Base-by-base conservation (phyloP, 345 rosid species). In the Acer campestre region DNA sequence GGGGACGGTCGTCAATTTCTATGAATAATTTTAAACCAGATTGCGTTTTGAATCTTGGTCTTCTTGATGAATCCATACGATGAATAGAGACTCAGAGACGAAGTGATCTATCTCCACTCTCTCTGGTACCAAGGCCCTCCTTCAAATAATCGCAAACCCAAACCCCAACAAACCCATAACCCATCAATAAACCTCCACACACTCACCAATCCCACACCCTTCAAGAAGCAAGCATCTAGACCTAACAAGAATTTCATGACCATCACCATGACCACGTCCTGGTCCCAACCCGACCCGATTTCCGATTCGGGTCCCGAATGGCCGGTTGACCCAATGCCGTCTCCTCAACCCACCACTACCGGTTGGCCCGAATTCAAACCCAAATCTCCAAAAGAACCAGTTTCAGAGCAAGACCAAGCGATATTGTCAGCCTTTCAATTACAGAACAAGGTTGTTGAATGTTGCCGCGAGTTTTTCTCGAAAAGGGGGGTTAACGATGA, bases 121-220 rank as follows among this genome's bases (percentile, higher is more conserved):
- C 93, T 94, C 65, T 91, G 94, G 96, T 90, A 84, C 62, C 88
- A 81, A 75, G 97, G 96, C 71, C 98, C 96, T 10, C 93, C 94
- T n/a, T 61, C 70, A 0, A 83, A 80, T 56, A 2, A 10, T 10
- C 69, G 78, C 85, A 2, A 82, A 79, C 68, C 84, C 83, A 7
- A 59, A 0, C 12, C 82, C 80, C 38, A 35, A 35, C 25, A 79
- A 61, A 79, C 83, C 83, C 48, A 73, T 66, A 72, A 65, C 75
- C 88, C 80, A 49, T 46, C 82, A 64, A 25, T 42, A 75, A 4
- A 66, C 74, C 44, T 49, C 76, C 80, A 75, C 79, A 70, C 73
- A 38, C 83, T 65, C 72, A 25, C 88, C 77, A 71, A 76, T 77
- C 46, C 88, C 71, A 51, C 58, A 8, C 76, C 78, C 73, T 82